Percentiles rank a stretch among this genome's conserved stretches.
Conservation (phyloP, 2,329 filamentous ascomycete species). For the Trichophyton schoenleinii region DNA sequence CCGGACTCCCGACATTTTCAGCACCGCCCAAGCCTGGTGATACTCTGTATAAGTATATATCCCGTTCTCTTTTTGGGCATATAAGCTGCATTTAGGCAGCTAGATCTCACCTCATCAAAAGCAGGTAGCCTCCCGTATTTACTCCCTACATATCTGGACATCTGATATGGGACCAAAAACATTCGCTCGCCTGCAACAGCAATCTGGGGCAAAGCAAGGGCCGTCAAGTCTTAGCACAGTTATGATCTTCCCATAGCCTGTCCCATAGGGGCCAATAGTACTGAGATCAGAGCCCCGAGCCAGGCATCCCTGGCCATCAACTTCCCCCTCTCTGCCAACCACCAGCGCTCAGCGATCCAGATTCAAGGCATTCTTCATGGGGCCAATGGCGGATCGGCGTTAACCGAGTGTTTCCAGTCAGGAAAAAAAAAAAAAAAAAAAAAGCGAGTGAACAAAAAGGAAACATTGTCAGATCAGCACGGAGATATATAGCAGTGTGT, state of each 20-base stretch:
- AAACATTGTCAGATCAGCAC: slow-evolving; percentile 2
- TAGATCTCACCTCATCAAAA: neutral
- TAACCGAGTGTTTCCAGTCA: neutral
- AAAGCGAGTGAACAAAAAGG: neutral
- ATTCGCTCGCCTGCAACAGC: neutral
- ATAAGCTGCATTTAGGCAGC: neutral
- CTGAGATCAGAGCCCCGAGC: neutral
- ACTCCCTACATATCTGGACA: neutral
- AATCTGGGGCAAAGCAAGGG: slow-evolving; percentile 5
- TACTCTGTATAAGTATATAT: neutral
- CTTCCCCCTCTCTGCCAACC: neutral
- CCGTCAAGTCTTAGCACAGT: neutral
- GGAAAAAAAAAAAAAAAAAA: neutral
- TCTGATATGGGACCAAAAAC: neutral
- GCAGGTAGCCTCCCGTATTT: neutral
- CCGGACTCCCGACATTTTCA: neutral
- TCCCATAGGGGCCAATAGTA: slow-evolving; percentile 1
- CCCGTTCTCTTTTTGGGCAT: neutral
- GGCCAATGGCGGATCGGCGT: slow-evolving; percentile 1
- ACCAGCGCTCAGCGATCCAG: neutral
- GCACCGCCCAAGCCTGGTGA: too few relatives aligned
- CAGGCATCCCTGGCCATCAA: neutral
- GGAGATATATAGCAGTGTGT: neutral
- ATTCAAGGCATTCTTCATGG: neutral
- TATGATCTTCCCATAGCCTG: slow-evolving; percentile 5